These are phyloP conservation scores for Funneliformis caledonium DNA, from an alignment of 371 early-diverging fungal species.

Conservation along the genomic window DNA sequence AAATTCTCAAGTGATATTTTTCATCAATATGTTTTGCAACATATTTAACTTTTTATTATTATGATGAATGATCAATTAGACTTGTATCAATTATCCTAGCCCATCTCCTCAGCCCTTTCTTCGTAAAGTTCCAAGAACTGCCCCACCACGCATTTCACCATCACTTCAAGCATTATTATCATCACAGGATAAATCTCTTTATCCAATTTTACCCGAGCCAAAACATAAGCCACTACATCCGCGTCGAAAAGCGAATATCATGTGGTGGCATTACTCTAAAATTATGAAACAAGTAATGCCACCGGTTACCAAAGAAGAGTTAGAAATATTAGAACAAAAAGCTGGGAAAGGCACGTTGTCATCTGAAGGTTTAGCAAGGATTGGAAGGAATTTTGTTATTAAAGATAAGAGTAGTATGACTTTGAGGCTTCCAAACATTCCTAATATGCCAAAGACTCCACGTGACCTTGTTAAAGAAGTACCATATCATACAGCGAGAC, in stretches of 20 bases:
- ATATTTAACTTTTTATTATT: background rate
- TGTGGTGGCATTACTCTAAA: conserved; percentile 35
- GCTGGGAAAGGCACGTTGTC: conserved; percentile 19
- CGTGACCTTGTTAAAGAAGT: conserved; percentile 15
- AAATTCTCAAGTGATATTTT: background rate
- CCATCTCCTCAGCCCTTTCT: conserved; percentile 11
- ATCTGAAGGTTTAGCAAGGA: background rate
- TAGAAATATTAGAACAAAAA: conserved; percentile 22
- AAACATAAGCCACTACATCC: conserved; percentile 35
- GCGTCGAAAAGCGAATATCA: conserved; percentile 28
- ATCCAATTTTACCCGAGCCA: conserved; percentile 28
- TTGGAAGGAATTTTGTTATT: background rate
- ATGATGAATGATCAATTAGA: background rate
- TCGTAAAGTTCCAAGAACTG: conserved; percentile 12
- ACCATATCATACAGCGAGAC: conserved; percentile 27
- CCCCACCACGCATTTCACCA: conserved; percentile 34
- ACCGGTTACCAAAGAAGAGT: conserved; percentile 4
- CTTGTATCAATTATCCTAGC: conserved; percentile 5
- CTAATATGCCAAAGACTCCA: conserved; percentile 8
- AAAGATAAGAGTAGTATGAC: background rate
- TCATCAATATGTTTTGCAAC: background rate
- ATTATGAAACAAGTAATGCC: conserved; percentile 23
- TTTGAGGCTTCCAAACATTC: background rate
- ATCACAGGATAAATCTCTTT: conserved; percentile 18
- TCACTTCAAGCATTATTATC: conserved; percentile 8